Conservation (phyloP, 306 rosid genomes). For the Boehmeria nivea region DNA sequence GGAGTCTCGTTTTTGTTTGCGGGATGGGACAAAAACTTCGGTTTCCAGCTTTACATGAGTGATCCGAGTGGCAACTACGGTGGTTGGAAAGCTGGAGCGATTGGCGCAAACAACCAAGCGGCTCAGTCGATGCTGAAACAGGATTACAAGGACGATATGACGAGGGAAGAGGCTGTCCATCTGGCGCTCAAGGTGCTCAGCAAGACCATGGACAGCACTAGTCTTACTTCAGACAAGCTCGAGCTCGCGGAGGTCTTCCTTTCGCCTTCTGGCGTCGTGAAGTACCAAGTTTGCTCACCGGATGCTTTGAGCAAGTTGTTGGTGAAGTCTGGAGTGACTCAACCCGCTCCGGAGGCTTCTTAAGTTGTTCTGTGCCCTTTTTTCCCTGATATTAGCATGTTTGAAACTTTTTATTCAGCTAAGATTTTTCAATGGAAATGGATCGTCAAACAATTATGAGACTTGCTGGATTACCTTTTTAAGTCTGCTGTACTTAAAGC, state of each 20-base stretch:
- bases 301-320: conserved; percentile 26
- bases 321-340: conserved; percentile 34
- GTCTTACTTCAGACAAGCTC: conserved; percentile 39
- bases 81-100: conserved; percentile 39
- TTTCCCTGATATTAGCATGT: neutral
- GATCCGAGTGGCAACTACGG: conserved; percentile 41
- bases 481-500: too few species aligned
- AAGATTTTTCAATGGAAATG: neutral
- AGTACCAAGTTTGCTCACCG: conserved; percentile 35
- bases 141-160: conserved; percentile 34
- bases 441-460: too few species aligned
- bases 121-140: conserved; percentile 40
- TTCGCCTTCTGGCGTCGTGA: conserved; percentile 33
- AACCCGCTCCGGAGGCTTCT: conserved; percentile 27
- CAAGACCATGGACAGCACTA: conserved; percentile 47
- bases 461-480: too few species aligned
- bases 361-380: neutral
- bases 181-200: conserved; percentile 42
- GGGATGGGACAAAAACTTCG: conserved; percentile 36
- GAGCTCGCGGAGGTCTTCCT: conserved; percentile 37
- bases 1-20: conserved; percentile 38
- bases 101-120: conserved; percentile 42
- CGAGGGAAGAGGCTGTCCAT: conserved; percentile 35
- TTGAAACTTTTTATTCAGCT: neutral
- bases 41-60: conserved; percentile 39